Conservation (phyloP, 768 basidiomycete species). For the Sistotremastrum suecicum region DNA sequence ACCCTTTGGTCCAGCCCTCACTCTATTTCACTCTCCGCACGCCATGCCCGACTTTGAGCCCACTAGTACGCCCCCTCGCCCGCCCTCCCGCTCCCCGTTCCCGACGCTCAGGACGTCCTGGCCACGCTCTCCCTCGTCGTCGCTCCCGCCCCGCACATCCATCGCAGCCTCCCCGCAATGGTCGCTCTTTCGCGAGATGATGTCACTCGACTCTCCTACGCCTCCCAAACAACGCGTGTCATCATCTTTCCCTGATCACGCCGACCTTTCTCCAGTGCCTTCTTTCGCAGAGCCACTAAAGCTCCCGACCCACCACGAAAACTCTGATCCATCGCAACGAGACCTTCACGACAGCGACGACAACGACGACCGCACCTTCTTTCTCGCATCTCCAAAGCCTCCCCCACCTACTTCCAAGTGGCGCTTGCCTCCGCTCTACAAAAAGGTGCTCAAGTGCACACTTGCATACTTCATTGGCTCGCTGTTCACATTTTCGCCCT, state of each 20-base stretch:
- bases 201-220: too few species aligned
- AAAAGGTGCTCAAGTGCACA: constrained; percentile 80
- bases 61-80: too few species aligned
- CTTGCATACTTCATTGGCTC: constrained; percentile 84
- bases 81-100: too few species aligned
- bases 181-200: too few species aligned
- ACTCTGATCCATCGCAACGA: constrained; percentile 1
- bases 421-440: constrained; percentile 23
- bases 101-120: too few species aligned
- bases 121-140: too few species aligned
- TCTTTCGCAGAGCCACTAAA: background rate
- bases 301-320: background rate
- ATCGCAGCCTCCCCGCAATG: background rate
- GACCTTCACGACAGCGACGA: background rate
- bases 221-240: too few species aligned
- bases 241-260: background rate
- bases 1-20: too few species aligned
- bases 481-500: constrained; percentile 81
- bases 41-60: too few species aligned
- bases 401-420: background rate
- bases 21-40: too few species aligned
- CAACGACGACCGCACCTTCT: background rate
- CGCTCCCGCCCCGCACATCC: background rate
- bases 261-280: background rate
- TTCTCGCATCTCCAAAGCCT: background rate